These are phyloP conservation scores for Euphorbia lathyris DNA, from an alignment of 345 rosid genomes.

Conservation along the genomic window DNA sequence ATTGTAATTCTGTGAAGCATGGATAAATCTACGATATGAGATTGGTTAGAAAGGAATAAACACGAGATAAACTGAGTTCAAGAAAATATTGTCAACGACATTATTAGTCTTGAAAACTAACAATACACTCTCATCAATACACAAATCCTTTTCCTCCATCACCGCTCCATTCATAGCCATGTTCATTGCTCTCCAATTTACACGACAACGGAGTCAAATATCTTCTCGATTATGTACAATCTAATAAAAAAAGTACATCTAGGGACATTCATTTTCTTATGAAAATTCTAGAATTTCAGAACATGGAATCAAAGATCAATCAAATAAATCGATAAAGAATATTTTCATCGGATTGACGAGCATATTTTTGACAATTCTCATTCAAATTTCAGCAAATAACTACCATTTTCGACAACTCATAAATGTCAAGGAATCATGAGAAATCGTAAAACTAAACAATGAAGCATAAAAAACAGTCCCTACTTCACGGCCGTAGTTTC, in stretches of 20 bases:
- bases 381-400: neutral
- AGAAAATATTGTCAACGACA: slow-evolving; percentile 10
- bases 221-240: neutral
- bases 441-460: neutral
- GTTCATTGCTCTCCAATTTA: neutral
- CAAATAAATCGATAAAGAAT: neutral
- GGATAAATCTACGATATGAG: slow-evolving; percentile 60
- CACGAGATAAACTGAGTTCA: slow-evolving; percentile 21
- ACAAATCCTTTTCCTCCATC: neutral
- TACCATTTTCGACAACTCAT: slow-evolving; percentile 5
- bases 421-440: slow-evolving; percentile 2
- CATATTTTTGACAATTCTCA: neutral
- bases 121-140: neutral
- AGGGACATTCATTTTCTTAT: neutral
- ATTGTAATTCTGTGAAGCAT: slow-evolving; percentile 81
- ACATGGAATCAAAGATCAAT: neutral
- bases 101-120: neutral
- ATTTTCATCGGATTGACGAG: neutral
- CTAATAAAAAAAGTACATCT: neutral
- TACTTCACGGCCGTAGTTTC: slow-evolving; percentile 10
- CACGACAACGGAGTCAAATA: neutral
- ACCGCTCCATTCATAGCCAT: neutral
- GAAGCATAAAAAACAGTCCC: slow-evolving; percentile 5
- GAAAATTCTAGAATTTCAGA: neutral
- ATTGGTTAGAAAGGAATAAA: slow-evolving; percentile 47